Evolutionary conservation across 768 basidiomycete genomes (phyloP), one percentile per base, ranked within the genome.

Genomic region (Podaxis sp.): DNA sequence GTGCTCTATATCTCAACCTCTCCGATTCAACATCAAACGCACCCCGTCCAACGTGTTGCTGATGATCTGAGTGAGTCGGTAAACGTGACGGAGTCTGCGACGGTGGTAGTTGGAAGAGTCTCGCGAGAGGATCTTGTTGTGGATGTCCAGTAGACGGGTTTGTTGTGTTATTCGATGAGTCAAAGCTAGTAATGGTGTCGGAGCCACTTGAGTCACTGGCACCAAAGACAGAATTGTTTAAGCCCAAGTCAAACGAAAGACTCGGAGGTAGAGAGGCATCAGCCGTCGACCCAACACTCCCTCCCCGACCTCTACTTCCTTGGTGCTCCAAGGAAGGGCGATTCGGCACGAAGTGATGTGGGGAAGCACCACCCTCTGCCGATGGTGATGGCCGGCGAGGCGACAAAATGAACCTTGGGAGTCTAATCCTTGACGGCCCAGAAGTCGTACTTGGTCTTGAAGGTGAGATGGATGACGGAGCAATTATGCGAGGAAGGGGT

Each of bases 231-330:
- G 40, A 38, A 5, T 54, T 53, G 27, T 25, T 55, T 51, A 36
- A 48, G 4, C 37, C 46, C 16, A 55, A 38, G 48, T 61, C 46
- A 27, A 61, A 44, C 5, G 21, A 27, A 9, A 55, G 27, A 28
- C 59, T 57, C 7, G 59, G 52, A 21, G 52, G 59, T 25, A 54
- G 32, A 5, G 52, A 57, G 27, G 40, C n/a, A 32, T 32, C 32
- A 9, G 2, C 32, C 32, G 32, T 32, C 32, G 32, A 32, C 32
- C 32, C 7, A 32, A 32, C 32, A 32, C 7, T 32, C 11, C 42
- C 42, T 44, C 18, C 18, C 5, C n/a, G n/a, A 21, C 42, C n/a
- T 7, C 42, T 5, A 42, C 3, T 42, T 32, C 32, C 32, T 7
- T 32, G 32, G 32, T 32, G 32, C 32, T 32, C 9, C 32, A 7